Conservation (phyloP, 495 filamentous ascomycete genomes). For the Mycothermus thermophilus region DNA sequence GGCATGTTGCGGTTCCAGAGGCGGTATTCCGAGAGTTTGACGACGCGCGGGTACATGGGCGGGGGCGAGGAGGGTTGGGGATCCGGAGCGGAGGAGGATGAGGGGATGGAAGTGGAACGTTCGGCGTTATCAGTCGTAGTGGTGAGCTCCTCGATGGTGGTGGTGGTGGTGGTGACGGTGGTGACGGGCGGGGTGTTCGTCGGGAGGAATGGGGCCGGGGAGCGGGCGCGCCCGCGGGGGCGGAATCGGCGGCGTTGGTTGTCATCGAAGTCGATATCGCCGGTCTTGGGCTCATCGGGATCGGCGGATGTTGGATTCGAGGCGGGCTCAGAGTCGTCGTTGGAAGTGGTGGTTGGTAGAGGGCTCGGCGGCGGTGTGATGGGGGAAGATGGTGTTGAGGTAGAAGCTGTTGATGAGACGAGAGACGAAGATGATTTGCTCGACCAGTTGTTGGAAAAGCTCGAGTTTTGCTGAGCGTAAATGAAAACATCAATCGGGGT, state of each 20-base stretch:
- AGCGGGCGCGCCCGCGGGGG: too few species aligned
- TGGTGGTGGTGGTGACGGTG: conserved; percentile 5
- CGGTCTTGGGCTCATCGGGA: too few species aligned
- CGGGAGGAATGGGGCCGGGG: background rate
- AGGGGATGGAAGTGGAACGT: conserved; percentile 5
- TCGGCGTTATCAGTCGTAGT: too few species aligned
- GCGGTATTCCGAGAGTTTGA: conserved; percentile 75
- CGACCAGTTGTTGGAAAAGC: conserved; percentile 2
- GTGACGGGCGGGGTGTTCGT: conserved; percentile 5
- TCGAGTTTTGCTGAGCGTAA: conserved; percentile 50
- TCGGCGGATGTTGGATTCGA: too few species aligned
- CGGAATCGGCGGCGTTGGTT: too few species aligned
- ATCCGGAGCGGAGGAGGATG: conserved; percentile 8
- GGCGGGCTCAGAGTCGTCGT: too few species aligned
- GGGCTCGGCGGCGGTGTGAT: too few species aligned
- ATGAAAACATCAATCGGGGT: conserved; percentile 73
- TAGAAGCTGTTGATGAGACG: too few species aligned
- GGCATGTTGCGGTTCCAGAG: conserved; percentile 21
- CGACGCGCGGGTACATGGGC: conserved; percentile 48
- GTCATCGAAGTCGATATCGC: too few species aligned
- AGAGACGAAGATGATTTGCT: conserved; percentile 1
- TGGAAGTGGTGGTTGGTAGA: too few species aligned
- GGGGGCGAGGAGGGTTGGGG: conserved; percentile 6
- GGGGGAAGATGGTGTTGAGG: too few species aligned
- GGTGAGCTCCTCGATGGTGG: too few species aligned